Evolutionary conservation across 1,139 yeast genomes (phyloP), one percentile per base, ranked within the genome.

Genomic region (Lodderomyces beijingensis): DNA sequence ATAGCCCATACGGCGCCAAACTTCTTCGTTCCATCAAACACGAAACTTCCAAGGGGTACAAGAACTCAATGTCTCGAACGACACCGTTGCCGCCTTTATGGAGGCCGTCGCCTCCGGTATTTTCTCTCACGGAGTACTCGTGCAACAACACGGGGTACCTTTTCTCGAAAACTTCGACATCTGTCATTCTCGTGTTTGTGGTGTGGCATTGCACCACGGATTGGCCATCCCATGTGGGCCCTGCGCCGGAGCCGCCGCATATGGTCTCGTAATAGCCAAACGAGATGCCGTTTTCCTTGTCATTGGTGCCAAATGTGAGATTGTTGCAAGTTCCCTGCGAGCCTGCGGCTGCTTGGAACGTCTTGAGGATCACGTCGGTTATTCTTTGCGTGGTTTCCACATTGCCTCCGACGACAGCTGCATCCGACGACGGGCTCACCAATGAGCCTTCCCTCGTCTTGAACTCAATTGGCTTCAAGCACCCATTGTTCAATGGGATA

Each of bases 341-440:
- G 5, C 70, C 73, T 10, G 74, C 95, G 50, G 84, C 82, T 4
- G 85, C 84, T 40, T 73, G 69, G 50, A 85, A 84, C 0, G 94
- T 87, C 45, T 76, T 77, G 47, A 86, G 64, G 38, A 85, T 71
- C 3, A 81, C 88, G 55, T 85, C 95, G 2, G 87, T 83, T 27
- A 86, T 77, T 40, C 94, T 67, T 55, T 86, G 95, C 2, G 91
- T 78, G 0, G 95, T 85, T 54, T 82, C 82, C n/a, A 84, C 93
- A 51, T 85, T 86, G 5, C 94, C 94, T 18, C 94, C 95, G 7
- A 84, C 93, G 3, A 83, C 88, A 1, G 95, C 95, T 12, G 91
- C 91, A 30, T 81, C 86, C 25, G 66, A 69, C 2, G 80, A 69
- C 3, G 95, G 95, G 29, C 79, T 67, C 16, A 86, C 68, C 5